Percentiles rank a stretch among this genome's conserved stretches.
Conservation (phyloP, 129 eudicot genomes). For the Flaveria linearis region DNA sequence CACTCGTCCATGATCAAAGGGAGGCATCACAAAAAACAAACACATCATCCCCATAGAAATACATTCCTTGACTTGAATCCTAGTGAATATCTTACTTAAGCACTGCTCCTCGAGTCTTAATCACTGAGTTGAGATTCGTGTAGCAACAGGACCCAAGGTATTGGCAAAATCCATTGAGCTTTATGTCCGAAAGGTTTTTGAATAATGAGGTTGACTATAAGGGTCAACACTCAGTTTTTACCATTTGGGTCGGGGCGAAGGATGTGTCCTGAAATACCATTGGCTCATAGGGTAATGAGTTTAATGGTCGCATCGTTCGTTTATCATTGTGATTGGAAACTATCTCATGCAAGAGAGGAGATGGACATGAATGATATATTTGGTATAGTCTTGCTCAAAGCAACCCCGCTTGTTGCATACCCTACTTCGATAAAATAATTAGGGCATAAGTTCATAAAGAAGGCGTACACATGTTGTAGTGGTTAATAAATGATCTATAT, state of each 20-base stretch:
- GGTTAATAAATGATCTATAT: neutral
- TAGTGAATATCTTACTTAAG: too few species aligned
- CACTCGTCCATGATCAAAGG: too few species aligned
- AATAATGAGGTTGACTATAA: neutral
- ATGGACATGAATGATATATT: constrained; percentile 4
- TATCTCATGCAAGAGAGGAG: neutral
- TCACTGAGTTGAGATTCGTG: too few species aligned
- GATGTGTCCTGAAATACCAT: neutral
- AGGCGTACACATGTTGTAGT: neutral
- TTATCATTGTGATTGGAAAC: neutral
- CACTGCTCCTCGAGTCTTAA: too few species aligned
- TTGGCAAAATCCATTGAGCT: constrained; percentile 3
- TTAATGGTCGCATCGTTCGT: neutral
- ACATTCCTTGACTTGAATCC: too few species aligned
- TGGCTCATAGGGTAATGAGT: neutral
- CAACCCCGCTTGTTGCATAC: constrained; percentile 4
- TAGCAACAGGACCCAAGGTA: neutral
- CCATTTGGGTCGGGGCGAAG: neutral
- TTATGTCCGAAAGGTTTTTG: neutral
- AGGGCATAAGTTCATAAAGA: neutral
- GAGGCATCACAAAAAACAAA: too few species aligned
- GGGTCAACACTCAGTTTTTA: neutral
- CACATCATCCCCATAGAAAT: too few species aligned
- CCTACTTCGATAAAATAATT: neutral
- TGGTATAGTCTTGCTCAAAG: neutral